Evolutionary conservation across 306 rosid species (phyloP).

Genomic region (Sphenostylis stenocarpa): DNA sequence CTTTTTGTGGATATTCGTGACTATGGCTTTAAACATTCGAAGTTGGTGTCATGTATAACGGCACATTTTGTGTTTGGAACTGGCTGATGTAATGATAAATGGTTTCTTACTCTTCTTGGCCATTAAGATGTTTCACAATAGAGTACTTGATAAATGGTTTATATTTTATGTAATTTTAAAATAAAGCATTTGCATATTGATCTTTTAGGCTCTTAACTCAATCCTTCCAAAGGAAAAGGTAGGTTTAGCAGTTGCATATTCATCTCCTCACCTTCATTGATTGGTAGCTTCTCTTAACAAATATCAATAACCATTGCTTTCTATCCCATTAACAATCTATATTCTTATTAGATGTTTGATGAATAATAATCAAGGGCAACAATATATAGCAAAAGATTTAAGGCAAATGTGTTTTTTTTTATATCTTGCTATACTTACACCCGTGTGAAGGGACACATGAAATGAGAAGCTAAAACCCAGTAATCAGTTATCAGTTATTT

Average conservation of each 20-base stretch:
- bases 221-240: not conserved
- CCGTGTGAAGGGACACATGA: not conserved
- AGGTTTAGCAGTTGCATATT: not conserved
- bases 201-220: not conserved
- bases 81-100: not conserved
- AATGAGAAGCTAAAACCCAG: not conserved
- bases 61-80: not conserved
- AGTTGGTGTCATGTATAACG: not conserved
- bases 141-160: not conserved
- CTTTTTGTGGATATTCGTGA: not conserved
- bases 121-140: not conserved
- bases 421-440: not conserved
- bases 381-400: not conserved
- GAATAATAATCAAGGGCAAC: not conserved
- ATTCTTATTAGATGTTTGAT: not conserved
- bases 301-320: not conserved
- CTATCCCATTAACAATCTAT: not conserved
- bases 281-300: not conserved
- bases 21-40: not conserved
- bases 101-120: not conserved
- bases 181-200: not conserved
- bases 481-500: constrained; percentile 22
- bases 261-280: not conserved
- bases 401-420: not conserved
- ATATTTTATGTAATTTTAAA: not conserved